Evolutionary conservation across 2,329 filamentous ascomycete genomes (phyloP).

Genomic region (Colletotrichum cordylinicola): DNA sequence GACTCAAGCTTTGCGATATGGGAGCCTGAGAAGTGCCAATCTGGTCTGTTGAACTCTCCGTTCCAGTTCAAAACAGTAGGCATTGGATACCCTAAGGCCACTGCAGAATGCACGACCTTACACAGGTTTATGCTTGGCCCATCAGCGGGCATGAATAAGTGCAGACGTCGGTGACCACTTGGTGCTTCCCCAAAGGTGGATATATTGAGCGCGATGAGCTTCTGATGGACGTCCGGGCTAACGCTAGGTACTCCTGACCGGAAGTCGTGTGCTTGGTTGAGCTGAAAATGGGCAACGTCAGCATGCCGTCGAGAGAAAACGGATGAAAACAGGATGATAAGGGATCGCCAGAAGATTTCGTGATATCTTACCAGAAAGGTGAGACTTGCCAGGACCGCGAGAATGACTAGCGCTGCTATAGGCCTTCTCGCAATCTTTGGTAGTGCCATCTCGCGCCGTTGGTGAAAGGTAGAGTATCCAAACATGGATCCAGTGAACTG

Average conservation of each 20-base stretch:
- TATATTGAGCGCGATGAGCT: background rate
- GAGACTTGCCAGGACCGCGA: too few relatives aligned
- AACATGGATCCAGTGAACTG: too few relatives aligned
- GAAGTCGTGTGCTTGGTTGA: conserved; percentile 29
- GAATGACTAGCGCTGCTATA: too few relatives aligned
- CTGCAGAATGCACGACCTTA: conserved; percentile 42
- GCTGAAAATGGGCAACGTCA: conserved; percentile 23
- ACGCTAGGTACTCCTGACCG: conserved; percentile 15
- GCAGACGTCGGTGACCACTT: conserved; percentile 29
- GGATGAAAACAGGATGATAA: too few relatives aligned
- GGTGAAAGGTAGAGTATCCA: too few relatives aligned
- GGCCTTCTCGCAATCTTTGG: too few relatives aligned
- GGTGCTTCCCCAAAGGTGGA: conserved; percentile 5
- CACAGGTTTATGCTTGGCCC: conserved; percentile 40
- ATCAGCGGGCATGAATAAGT: conserved; percentile 43
- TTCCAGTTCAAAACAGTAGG: conserved; percentile 43
- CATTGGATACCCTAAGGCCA: conserved; percentile 41
- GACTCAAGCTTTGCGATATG: conserved; percentile 44
- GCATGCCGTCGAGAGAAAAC: too few relatives aligned
- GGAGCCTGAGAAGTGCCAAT: conserved; percentile 42
- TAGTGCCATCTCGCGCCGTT: too few relatives aligned
- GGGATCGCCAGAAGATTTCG: too few relatives aligned
- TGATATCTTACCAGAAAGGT: too few relatives aligned
- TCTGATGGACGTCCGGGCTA: background rate
- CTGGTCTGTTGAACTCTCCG: conserved; percentile 39